These are phyloP conservation scores for Fusarium annulatum DNA, from an alignment of 2,329 filamentous ascomycete species.

Conservation along the genomic window DNA sequence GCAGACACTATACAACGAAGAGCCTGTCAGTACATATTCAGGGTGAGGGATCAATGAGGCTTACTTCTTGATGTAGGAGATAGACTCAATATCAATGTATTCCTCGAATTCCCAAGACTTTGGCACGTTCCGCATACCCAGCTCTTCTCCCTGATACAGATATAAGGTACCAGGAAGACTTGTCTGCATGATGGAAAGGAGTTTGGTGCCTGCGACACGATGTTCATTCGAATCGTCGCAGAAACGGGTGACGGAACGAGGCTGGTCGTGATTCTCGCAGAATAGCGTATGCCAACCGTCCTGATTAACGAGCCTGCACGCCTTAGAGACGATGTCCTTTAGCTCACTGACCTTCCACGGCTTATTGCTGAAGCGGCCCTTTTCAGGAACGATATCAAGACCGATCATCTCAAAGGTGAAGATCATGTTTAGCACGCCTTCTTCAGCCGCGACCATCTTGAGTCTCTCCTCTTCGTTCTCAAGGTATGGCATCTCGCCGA, in stretches of 20 bases:
- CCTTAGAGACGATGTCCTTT: neutral
- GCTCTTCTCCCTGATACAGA: constrained; percentile 75
- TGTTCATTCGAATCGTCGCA: constrained; percentile 60
- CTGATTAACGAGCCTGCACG: neutral
- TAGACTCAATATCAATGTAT: constrained; percentile 57
- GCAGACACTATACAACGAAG: neutral
- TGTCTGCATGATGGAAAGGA: constrained; percentile 65
- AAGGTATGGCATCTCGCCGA: constrained; percentile 70
- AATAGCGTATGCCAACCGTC: constrained; percentile 42
- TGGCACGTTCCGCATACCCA: constrained; percentile 71
- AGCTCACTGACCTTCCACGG: neutral
- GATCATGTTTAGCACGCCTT: neutral
- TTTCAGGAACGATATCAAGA: neutral
- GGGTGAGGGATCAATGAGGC: neutral
- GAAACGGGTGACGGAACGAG: constrained; percentile 67
- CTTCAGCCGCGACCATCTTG: neutral
- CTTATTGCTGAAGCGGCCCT: neutral
- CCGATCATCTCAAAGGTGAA: constrained; percentile 6
- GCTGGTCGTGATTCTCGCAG: constrained; percentile 74
- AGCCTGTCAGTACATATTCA: neutral
- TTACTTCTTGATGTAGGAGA: constrained; percentile 26
- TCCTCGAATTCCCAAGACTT: constrained; percentile 67
- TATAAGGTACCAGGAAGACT: constrained; percentile 70
- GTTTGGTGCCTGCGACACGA: constrained; percentile 64
- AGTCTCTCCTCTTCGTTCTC: constrained; percentile 56